A percentile compares a stretch with the other conserved stretches of the same genome.
These are phyloP conservation scores for Chaetomium olivaceum DNA, from an alignment of 2,329 filamentous ascomycete genomes.

Conservation along the genomic window DNA sequence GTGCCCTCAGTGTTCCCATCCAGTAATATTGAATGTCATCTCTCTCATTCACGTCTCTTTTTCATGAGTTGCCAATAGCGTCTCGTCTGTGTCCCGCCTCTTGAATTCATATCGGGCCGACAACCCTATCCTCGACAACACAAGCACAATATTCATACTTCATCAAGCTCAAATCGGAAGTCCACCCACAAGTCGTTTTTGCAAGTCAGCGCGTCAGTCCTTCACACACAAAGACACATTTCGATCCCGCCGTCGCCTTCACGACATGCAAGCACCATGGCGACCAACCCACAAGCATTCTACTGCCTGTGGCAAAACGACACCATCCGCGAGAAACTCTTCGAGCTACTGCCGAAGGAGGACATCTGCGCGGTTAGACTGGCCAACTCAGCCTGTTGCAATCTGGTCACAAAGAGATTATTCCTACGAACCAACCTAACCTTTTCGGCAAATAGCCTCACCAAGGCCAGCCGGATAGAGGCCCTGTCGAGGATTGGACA, in stretches of 20 bases:
- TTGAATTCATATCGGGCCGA: background rate
- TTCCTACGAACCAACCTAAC: slow-evolving; percentile 70
- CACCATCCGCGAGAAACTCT: slow-evolving; percentile 51
- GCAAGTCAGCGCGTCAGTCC: background rate
- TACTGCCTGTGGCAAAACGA: slow-evolving; percentile 58
- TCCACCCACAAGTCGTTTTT: background rate
- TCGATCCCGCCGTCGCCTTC: slow-evolving; percentile 8
- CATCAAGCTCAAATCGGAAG: background rate
- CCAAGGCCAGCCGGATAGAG: slow-evolving; percentile 68
- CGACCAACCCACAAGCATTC: slow-evolving; percentile 52
- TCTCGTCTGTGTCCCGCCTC: slow-evolving; percentile 6
- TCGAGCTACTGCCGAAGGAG: slow-evolving; percentile 50
- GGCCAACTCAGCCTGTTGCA: slow-evolving; percentile 69
- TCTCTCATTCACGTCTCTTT: background rate
- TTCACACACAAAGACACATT: background rate
- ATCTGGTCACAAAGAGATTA: slow-evolving; percentile 66
- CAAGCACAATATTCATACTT: background rate
- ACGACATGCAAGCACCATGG: slow-evolving; percentile 54
- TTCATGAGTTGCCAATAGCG: slow-evolving; percentile 2
- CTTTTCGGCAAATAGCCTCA: slow-evolving; percentile 75
- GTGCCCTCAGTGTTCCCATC: slow-evolving; percentile 11
- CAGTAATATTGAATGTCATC: slow-evolving; percentile 12
- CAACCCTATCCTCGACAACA: background rate
- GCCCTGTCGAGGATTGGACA: slow-evolving; percentile 76
- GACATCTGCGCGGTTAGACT: slow-evolving; percentile 64